Base-by-base conservation (phyloP, 352 stramenopile species). In the Aphanomyces invadans region DNA sequence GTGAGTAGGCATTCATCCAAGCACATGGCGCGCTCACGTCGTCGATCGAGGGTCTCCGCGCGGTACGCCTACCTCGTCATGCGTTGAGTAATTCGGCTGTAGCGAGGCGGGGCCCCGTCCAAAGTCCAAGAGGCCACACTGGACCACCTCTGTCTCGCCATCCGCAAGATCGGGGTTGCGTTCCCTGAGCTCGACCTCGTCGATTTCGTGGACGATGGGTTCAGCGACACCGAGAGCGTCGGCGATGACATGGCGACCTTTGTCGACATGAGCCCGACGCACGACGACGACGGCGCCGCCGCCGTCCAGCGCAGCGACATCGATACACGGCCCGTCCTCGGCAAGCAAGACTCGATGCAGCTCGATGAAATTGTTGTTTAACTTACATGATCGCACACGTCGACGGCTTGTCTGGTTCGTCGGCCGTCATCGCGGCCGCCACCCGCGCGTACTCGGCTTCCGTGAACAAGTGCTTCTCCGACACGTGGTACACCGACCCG, bases 221-320 rank as follows among this genome's bases (percentile, higher is more conserved):
- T 64, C 36, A 64, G 55, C 55, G 55, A 64, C 38, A 64, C 55
- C 10, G 55, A 64, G 23, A 64, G 55, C 55, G 55, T 64, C n/a
- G 55, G 55, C 55, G 55, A 64, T 21, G 38, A 45, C n/a, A 64
- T 64, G 19, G n/a, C 36, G 5, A 64, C 49, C 36, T 23, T 64
- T 10, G 31, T 51, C 21, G 55, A 64, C 29, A 38, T 21, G 21
- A 52, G 36, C 23, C 33, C 55, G 25, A 64, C 55, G n/a, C 15
- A 49, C 49, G 21, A 31, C 49, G 45, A 26, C 10, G 17, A 21
- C 19, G 45, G 10, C 7, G 10, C n/a, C 11, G 9, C 28, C 12
- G 28, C 17, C 51, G 28, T 19, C 5, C 17, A 62, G 12, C n/a
- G 11, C 17, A 7, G 21, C 21, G 53, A 46, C 31, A 12, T 26